Evolutionary conservation across 2,329 filamentous ascomycete genomes (phyloP).

Genomic region (Plectosphaerella cucumerina): DNA sequence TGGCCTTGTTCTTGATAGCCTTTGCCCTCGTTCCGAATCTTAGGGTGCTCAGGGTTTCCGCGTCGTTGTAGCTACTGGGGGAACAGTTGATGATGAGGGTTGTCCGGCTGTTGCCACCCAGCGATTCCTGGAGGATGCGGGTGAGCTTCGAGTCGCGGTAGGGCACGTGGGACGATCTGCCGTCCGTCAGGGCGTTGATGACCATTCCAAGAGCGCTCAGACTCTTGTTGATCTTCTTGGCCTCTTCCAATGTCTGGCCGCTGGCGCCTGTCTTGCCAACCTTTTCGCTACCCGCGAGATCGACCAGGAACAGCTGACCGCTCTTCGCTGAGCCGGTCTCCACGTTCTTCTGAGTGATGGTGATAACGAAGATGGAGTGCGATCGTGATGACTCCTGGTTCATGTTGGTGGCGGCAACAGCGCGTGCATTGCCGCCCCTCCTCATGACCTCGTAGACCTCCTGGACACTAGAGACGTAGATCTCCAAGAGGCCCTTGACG

Average conservation of each 20-base stretch:
- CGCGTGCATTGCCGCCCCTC: conserved; percentile 81
- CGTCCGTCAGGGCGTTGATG: conserved; percentile 95
- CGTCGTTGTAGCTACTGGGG: conserved; percentile 97
- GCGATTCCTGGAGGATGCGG: conserved; percentile 91
- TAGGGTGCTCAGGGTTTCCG: conserved; percentile 86
- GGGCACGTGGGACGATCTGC: conserved; percentile 92
- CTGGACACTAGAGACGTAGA: conserved; percentile 91
- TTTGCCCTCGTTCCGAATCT: conserved; percentile 95
- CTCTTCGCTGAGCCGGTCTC: conserved; percentile 95
- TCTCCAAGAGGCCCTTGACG: conserved; percentile 89
- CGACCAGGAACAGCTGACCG: conserved; percentile 93
- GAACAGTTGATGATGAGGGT: conserved; percentile 98
- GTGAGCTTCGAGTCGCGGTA: conserved; percentile 98
- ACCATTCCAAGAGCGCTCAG: conserved; percentile 97
- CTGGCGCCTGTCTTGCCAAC: conserved; percentile 97
- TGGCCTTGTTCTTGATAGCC: conserved; percentile 99
- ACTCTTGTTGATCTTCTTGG: conserved; percentile 99
- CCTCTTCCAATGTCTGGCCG: conserved; percentile 94
- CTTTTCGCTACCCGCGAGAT: conserved; percentile 97
- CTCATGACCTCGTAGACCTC: conserved; percentile 98
- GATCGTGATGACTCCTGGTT: conserved; percentile 97
- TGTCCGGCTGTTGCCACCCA: conserved; percentile 97
- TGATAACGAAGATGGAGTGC: conserved; percentile 97
- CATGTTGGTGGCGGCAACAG: conserved; percentile 98
- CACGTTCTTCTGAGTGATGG: conserved; percentile 94